Base-by-base conservation (phyloP, 2,329 filamentous ascomycete genomes). In the Fusarium sp. region DNA sequence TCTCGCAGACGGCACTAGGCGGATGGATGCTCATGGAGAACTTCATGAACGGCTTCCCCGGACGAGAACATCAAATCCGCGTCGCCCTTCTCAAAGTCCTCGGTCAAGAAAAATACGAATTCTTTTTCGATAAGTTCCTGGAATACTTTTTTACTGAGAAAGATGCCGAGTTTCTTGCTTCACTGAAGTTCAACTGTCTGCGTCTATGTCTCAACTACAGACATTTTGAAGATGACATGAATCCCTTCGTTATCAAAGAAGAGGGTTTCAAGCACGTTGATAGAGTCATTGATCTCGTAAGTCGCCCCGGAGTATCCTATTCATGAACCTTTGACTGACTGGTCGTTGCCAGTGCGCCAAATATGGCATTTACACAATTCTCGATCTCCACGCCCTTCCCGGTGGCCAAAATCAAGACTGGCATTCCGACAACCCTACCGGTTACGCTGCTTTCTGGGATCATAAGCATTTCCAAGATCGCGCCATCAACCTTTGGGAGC, bases 31-130 rank as follows among this genome's bases (percentile, higher is more conserved):
- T 76, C n/a, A 87, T 87, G 84, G 86, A 88, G 75, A 89, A 88
- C 72, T 89, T 89, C 80, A 89, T 90, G 71, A 88, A 85, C 2
- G 88, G 88, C 18, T 90, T 85, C 62, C 82, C 87, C 7, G 88
- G 86, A 16, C 84, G 86, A 54, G 88, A 90, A 75, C 80, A 80
- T 29, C 82, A 89, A 64, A 84, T 87, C 62, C 83, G 86, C 18
- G 81, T 81, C 6, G 83, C 86, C 1, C 83, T 90, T 75, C 78
- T 83, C 6, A 81, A 83, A 56, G 84, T 86, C 0, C 79, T 90
- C 0, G 87, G 88, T 0, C 72, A 82, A 49, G 84, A 89, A 51
- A 88, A 88, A 68, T 84, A 84, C 48, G 82, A 88, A 9, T 89
- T 84, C 79, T 89, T 89, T 77, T 89, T 89, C 70, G 86, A 89